Percentiles rank a stretch among this genome's conserved stretches.
Conservation (phyloP, 129 eudicot genomes). For the Chrysanthemum seticuspe region DNA sequence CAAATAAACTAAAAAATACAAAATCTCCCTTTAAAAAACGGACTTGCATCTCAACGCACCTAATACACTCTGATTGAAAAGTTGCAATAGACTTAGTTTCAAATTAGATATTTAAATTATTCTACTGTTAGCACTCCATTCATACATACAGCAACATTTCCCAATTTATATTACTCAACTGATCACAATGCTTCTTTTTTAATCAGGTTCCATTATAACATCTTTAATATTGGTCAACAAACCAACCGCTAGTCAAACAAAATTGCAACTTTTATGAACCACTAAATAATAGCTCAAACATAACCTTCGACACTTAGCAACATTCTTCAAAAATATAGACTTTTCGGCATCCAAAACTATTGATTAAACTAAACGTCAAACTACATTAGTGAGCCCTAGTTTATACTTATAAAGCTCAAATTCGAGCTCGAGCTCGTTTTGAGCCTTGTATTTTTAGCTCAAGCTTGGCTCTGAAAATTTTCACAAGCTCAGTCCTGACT, state of each 20-base stretch:
- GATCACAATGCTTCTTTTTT: neutral
- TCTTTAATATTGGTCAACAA: too few species aligned
- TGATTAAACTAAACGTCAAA: neutral
- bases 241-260: too few species aligned
- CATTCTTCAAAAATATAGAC: neutral
- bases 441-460: too few species aligned
- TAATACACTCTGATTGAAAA: neutral
- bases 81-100: neutral
- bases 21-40: neutral
- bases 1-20: constrained; percentile 8
- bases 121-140: constrained; percentile 9
- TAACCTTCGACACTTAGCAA: neutral
- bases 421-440: too few species aligned
- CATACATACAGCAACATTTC: neutral
- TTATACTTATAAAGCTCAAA: too few species aligned
- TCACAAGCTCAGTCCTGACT: too few species aligned
- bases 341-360: neutral
- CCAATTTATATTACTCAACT: neutral
- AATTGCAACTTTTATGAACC: neutral
- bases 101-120: neutral
- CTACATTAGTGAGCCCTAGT: too few species aligned
- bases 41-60: constrained; percentile 8
- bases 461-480: too few species aligned
- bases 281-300: neutral
- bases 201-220: neutral